These are phyloP conservation scores for Camellia lanceoleosa DNA, from an alignment of 148 eudicot species.

Conservation along the genomic window DNA sequence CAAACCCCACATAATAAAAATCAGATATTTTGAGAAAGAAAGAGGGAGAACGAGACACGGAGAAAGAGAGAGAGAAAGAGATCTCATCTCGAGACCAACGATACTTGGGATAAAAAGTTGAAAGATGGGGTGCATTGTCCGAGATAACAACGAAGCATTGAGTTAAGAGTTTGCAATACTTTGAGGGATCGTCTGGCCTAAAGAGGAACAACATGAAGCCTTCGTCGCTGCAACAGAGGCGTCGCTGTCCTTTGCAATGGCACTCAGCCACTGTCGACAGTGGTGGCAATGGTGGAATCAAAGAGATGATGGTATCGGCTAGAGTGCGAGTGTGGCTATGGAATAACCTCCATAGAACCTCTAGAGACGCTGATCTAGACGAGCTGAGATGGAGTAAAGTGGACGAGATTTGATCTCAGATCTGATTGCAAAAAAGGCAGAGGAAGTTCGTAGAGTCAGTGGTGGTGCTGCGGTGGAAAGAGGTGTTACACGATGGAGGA, in stretches of 20 bases:
- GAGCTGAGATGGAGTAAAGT: too few relatives aligned
- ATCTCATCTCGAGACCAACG: conserved; percentile 68
- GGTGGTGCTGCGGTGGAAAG: too few relatives aligned
- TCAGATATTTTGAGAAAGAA: not conserved
- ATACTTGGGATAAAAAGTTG: conserved; percentile 18
- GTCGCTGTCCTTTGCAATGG: conserved; percentile 39
- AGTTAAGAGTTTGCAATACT: conserved; percentile 48
- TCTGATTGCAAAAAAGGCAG: too few relatives aligned
- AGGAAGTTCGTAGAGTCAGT: too few relatives aligned
- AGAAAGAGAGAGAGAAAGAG: not conserved
- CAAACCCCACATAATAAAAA: not conserved
- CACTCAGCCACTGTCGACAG: conserved; percentile 11
- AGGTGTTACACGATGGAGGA: too few relatives aligned
- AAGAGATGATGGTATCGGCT: conserved; percentile 10
- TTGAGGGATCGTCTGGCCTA: conserved; percentile 43
- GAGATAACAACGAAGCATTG: conserved; percentile 59
- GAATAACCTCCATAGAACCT: too few relatives aligned
- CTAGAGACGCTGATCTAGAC: too few relatives aligned
- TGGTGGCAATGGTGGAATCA: conserved; percentile 32
- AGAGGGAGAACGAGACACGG: not conserved
- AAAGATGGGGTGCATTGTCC: conserved; percentile 46
- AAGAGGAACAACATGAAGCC: conserved; percentile 43
- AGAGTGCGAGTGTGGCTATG: too few relatives aligned
- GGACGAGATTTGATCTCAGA: too few relatives aligned
- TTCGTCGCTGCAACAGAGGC: conserved; percentile 50